A percentile compares a stretch with the other conserved stretches of the same genome.
Conservation (phyloP, 441 rosid genomes). For the Sinapis alba region DNA sequence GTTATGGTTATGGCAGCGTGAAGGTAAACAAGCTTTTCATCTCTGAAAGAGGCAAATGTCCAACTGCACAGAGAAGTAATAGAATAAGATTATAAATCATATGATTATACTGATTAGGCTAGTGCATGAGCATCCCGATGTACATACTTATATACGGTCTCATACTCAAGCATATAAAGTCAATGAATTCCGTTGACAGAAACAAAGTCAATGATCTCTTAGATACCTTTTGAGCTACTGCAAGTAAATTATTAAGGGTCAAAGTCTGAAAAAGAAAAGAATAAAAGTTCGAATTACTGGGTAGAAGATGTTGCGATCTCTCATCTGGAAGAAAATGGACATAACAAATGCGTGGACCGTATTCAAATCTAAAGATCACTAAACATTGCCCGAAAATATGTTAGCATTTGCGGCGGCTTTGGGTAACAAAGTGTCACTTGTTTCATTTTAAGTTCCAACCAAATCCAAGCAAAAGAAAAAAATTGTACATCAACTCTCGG, state of each 20-base stretch:
- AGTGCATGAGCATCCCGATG: not conserved
- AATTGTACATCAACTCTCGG: constrained; percentile 7
- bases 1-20: not conserved
- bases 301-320: not conserved
- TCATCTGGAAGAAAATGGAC: not conserved
- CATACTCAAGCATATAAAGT: not conserved
- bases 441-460: constrained; percentile 10
- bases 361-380: not conserved
- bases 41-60: not conserved
- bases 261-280: not conserved
- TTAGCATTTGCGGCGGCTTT: constrained; percentile 19
- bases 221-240: not conserved
- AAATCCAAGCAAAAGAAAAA: constrained; percentile 16
- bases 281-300: not conserved
- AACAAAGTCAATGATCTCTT: constrained; percentile 4
- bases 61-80: not conserved
- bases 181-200: not conserved
- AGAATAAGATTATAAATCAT: not conserved
- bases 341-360: not conserved
- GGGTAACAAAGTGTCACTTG: not conserved
- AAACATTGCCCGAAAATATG: not conserved
- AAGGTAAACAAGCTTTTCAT: not conserved
- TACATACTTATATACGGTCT: not conserved
- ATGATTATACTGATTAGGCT: not conserved
- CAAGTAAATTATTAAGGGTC: not conserved